Evolutionary conservation across 2,329 filamentous ascomycete genomes (phyloP).

Genomic region (Scortechinia acanthostroma): DNA sequence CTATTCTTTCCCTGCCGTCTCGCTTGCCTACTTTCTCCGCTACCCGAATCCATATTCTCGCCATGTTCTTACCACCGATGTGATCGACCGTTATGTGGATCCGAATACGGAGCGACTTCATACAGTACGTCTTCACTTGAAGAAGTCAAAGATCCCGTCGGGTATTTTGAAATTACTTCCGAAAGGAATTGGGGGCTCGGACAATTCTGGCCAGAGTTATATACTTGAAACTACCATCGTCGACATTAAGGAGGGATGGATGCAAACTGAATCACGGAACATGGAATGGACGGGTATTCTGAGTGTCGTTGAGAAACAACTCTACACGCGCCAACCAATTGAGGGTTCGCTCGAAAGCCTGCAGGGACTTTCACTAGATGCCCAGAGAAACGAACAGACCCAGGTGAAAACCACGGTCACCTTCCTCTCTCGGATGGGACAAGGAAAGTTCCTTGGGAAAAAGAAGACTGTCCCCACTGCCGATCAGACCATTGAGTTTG

Average conservation of each 20-base stretch:
- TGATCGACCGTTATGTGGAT: constrained; percentile 56
- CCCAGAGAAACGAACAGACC: constrained; percentile 34
- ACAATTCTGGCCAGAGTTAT: constrained; percentile 49
- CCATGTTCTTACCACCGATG: constrained; percentile 60
- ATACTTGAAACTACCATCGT: constrained; percentile 57
- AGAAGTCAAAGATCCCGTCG: constrained; percentile 53
- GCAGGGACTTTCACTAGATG: constrained; percentile 15
- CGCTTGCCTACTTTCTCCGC: constrained; percentile 62
- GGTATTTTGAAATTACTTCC: constrained; percentile 54
- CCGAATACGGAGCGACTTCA: constrained; percentile 49
- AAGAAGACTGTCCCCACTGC: constrained; percentile 22
- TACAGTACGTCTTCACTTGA: constrained; percentile 53
- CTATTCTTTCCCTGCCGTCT: constrained; percentile 59
- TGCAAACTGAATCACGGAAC: constrained; percentile 58
- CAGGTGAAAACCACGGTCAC: constrained; percentile 54
- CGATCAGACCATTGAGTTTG: constrained; percentile 24
- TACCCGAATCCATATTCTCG: constrained; percentile 62
- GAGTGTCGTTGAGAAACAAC: constrained; percentile 53
- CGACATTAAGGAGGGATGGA: constrained; percentile 55
- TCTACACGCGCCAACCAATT: constrained; percentile 35
- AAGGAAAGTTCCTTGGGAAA: constrained; percentile 37
- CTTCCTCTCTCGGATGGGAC: constrained; percentile 51
- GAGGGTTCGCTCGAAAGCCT: constrained; percentile 10
- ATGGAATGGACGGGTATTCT: constrained; percentile 61
- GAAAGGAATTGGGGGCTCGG: constrained; percentile 46